Evolutionary conservation across 2,329 filamentous ascomycete genomes (phyloP).

Genomic region (Alternaria solani): DNA sequence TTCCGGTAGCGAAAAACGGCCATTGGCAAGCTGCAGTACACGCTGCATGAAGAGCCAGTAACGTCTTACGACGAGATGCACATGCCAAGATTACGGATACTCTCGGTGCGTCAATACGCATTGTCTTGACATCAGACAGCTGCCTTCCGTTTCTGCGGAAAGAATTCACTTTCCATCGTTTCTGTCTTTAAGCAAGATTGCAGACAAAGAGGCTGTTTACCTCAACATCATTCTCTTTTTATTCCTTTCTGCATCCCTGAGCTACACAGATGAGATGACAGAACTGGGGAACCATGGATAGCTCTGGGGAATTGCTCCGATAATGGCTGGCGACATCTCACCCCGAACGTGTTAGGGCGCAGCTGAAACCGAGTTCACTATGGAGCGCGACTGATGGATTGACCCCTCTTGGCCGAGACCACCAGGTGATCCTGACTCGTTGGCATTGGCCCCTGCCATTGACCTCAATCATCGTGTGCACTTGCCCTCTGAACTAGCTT

Average conservation of each 20-base stretch:
- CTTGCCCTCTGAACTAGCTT: not conserved
- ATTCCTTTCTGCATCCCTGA: not conserved
- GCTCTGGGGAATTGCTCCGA: not conserved
- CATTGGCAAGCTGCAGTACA: not conserved
- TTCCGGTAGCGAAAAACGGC: not conserved
- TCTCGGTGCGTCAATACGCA: not conserved
- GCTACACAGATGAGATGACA: not conserved
- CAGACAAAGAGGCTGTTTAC: not conserved
- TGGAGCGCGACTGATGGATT: not conserved
- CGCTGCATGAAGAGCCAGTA: not conserved
- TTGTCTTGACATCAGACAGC: not conserved
- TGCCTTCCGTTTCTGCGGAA: not conserved
- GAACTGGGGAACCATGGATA: not conserved
- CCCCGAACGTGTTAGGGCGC: not conserved
- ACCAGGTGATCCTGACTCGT: conserved; percentile 6
- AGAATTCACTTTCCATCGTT: not conserved
- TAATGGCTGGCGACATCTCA: not conserved
- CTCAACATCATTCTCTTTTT: not conserved
- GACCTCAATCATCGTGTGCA: not conserved
- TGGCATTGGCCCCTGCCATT: conserved; percentile 2
- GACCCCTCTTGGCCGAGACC: conserved; percentile 5
- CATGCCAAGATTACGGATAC: not conserved
- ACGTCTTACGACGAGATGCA: not conserved
- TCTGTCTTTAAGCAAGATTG: not conserved
- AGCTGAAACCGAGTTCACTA: not conserved